Conservation (phyloP, 1,139 yeast genomes). For the Pichia sp. region DNA sequence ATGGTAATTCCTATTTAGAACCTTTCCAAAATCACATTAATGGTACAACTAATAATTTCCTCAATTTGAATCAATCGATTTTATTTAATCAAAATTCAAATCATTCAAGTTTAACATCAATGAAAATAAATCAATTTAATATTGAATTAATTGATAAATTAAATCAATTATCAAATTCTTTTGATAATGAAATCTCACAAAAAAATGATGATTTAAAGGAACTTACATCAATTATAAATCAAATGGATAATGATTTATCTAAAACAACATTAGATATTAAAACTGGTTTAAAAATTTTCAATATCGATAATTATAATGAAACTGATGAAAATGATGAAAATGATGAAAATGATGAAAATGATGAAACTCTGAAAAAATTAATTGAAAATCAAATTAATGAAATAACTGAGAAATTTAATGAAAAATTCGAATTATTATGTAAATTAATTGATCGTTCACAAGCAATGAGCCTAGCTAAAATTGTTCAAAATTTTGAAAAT, state of each 20-base stretch:
- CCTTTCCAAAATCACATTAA: conserved; percentile 7
- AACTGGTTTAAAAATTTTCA: conserved; percentile 5
- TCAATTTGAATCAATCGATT: conserved; percentile 5
- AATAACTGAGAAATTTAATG: conserved; percentile 35
- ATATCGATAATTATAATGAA: background rate
- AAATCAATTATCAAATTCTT: conserved; percentile 47
- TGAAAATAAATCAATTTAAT: conserved; percentile 41
- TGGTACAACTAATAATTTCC: conserved; percentile 1
- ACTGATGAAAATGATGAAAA: background rate
- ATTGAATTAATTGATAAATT: conserved; percentile 39
- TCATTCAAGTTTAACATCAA: conserved; percentile 16
- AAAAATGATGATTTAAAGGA: conserved; percentile 36
- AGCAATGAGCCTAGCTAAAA: conserved; percentile 41
- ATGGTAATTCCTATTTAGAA: conserved; percentile 7
- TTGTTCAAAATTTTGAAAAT: conserved; percentile 41
- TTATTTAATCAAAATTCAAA: background rate
- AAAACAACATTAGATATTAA: conserved; percentile 20
- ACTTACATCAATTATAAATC: conserved; percentile 21
- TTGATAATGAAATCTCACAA: conserved; percentile 44
- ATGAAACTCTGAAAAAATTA: background rate
- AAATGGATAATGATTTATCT: conserved; percentile 26
- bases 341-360: background rate
- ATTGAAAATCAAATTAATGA: conserved; percentile 24
- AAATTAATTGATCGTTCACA: conserved; percentile 49
- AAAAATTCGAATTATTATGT: conserved; percentile 31